These are phyloP conservation scores for Oemleria cerasiformis DNA, from an alignment of 306 rosid genomes.

Conservation along the genomic window DNA sequence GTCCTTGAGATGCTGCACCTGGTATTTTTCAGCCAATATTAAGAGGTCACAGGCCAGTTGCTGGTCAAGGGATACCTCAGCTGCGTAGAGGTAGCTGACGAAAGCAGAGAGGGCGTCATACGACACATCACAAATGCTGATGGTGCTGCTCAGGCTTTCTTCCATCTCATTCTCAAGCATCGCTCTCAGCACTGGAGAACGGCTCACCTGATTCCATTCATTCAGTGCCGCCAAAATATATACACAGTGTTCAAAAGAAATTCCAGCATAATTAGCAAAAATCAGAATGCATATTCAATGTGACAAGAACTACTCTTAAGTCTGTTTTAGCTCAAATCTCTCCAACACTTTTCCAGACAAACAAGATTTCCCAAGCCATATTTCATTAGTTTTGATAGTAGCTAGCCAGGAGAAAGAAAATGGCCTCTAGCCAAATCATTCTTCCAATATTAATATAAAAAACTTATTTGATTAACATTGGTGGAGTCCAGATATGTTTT, in stretches of 20 bases:
- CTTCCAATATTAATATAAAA: no score
- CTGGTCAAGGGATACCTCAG: conserved; percentile 67
- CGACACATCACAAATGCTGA: conserved; percentile 68
- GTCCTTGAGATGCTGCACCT: conserved; percentile 73
- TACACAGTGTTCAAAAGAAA: background rate
- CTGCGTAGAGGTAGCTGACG: conserved; percentile 72
- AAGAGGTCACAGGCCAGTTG: conserved; percentile 67
- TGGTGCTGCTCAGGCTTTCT: conserved; percentile 76
- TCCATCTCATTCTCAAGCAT: conserved; percentile 89
- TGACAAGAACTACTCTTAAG: no score
- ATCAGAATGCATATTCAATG: background rate
- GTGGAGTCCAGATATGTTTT: no score
- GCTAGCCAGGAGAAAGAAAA: no score
- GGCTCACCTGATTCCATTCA: conserved; percentile 41
- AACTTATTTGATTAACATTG: no score
- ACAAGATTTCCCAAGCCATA: no score
- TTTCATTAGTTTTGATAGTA: no score
- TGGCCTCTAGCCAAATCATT: no score
- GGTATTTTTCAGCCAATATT: conserved; percentile 69
- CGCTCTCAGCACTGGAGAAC: conserved; percentile 83
- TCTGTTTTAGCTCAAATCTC: no score
- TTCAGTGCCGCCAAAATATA: background rate
- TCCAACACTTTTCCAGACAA: no score
- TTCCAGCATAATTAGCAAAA: background rate
- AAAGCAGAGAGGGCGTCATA: conserved; percentile 63